Base-by-base conservation (phyloP, 2,329 filamentous ascomycete species). In the Hypomyces rosellus region DNA sequence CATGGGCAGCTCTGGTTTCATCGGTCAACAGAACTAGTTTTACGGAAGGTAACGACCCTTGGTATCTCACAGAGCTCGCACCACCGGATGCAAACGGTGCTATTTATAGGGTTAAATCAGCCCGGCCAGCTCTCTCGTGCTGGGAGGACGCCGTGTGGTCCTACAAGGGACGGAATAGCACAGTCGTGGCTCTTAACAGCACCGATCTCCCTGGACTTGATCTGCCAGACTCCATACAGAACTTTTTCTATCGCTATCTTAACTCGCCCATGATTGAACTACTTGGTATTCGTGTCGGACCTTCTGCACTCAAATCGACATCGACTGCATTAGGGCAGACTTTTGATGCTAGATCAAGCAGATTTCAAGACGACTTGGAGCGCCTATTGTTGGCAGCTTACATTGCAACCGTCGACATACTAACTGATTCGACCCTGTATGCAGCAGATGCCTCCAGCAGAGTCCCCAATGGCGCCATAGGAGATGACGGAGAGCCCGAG, bases 141-240 rank as follows among this genome's bases (percentile, higher is more conserved):
- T 42, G 30, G 46, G 38, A 48, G 18, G 46, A 42, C 12, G 25
- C 33, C 5, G 36, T 41, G 5, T 48, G 46, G 46, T 48, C 38
- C 15, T 48, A 48, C 12, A 48, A 41, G 14, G 46, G 46, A 14
- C 30, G 15, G 8, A 20, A 25, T 18, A 48, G 46, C 38, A 48
- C 46, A 7, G n/a, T 34, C n/a, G n/a, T 5, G 5, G 34, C 2
- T 7, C 45, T 46, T 30, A 41, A 40, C 14, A 40, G 11, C 22
- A 37, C 14, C 11, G 6, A 18, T 5, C 36, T 47, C 34, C 45
- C 45, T n/a, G 45, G 45, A 2, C 37, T 47, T 13, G 22, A 47
- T 16, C 25, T 30, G 8, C 9, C 25, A 8, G 25, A 8, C 4
- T 11, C 25, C 8, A 30, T 30, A 6, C 25, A 30, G 25, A 30